These are phyloP conservation scores for Aureobasidium mangrovei DNA, from an alignment of 2,329 filamentous ascomycete species.

Conservation along the genomic window DNA sequence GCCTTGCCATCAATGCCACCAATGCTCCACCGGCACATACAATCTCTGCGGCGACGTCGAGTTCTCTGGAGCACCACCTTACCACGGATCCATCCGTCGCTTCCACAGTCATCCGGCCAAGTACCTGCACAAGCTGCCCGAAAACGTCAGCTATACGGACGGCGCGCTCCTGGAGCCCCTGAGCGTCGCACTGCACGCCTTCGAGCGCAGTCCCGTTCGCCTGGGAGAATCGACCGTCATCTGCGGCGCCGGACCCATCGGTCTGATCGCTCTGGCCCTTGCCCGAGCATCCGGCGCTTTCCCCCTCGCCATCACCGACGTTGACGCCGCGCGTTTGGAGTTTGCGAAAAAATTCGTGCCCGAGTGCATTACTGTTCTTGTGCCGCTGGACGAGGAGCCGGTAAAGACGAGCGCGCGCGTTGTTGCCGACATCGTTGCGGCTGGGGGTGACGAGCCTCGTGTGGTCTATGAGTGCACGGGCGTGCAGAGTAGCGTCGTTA, in stretches of 20 bases:
- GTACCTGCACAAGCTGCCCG: constrained; percentile 82
- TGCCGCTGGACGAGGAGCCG: constrained; percentile 19
- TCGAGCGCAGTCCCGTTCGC: constrained; percentile 27
- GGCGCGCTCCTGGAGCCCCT: constrained; percentile 73
- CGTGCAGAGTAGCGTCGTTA: constrained; percentile 27
- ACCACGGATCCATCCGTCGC: constrained; percentile 76
- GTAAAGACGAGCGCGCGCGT: constrained; percentile 21
- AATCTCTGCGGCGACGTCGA: constrained; percentile 81
- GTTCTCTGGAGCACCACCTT: constrained; percentile 84
- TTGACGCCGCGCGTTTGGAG: constrained; percentile 66
- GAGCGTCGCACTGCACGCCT: constrained; percentile 40
- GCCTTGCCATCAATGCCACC: constrained; percentile 49
- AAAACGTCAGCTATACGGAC: constrained; percentile 66
- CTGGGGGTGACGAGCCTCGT: constrained; percentile 18
- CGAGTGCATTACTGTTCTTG: constrained; percentile 20
- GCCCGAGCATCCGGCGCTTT: constrained; percentile 58
- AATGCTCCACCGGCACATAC: constrained; percentile 74
- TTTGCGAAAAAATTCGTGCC: constrained; percentile 62
- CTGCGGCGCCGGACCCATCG: constrained; percentile 57
- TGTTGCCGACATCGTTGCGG: constrained; percentile 9
- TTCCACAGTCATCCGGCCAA: constrained; percentile 76
- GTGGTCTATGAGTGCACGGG: constrained; percentile 30
- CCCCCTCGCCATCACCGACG: constrained; percentile 76
- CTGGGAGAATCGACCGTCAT: constrained; percentile 38
- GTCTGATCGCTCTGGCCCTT: constrained; percentile 48